Conservation (phyloP, 2,329 filamentous ascomycete species). For the Trichoderma harzianum region DNA sequence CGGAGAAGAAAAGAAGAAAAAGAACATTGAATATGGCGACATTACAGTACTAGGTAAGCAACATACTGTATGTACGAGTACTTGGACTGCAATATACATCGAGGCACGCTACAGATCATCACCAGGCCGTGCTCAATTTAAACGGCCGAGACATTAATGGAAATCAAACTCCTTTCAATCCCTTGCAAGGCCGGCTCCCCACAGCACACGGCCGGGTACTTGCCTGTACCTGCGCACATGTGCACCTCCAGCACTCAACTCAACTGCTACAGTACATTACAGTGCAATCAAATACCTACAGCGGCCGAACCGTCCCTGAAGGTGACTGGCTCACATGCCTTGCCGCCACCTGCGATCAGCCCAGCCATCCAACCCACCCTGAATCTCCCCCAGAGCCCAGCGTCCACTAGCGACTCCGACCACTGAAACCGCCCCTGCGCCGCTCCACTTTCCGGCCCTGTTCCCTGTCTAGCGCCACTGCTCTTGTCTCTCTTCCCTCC, state of each 20-base stretch:
- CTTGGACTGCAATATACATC: not conserved
- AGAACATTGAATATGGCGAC: too few species aligned
- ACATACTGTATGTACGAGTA: too few species aligned
- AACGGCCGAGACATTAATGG: not conserved
- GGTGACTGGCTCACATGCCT: constrained; percentile 1
- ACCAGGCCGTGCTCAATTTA: not conserved
- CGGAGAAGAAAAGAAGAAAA: too few species aligned
- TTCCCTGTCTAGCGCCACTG: not conserved
- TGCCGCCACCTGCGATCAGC: not conserved
- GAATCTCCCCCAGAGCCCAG: not conserved
- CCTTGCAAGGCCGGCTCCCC: not conserved
- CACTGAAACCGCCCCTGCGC: constrained; percentile 3
- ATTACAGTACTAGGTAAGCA: too few species aligned
- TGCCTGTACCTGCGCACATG: not conserved
- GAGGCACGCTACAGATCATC: not conserved
- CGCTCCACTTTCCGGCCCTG: not conserved
- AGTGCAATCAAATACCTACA: not conserved
- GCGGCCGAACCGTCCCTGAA: not conserved
- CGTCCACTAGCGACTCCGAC: not conserved
- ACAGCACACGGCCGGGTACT: not conserved
- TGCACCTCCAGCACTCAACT: not conserved
- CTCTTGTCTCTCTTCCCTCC: not conserved
- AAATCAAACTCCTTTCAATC: not conserved
- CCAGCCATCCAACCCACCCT: not conserved
- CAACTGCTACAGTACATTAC: not conserved